Percentiles rank a stretch among this genome's conserved stretches.
These are phyloP conservation scores for Solanum sparsipilum DNA, from an alignment of 257 asterid genomes.

Conservation along the genomic window DNA sequence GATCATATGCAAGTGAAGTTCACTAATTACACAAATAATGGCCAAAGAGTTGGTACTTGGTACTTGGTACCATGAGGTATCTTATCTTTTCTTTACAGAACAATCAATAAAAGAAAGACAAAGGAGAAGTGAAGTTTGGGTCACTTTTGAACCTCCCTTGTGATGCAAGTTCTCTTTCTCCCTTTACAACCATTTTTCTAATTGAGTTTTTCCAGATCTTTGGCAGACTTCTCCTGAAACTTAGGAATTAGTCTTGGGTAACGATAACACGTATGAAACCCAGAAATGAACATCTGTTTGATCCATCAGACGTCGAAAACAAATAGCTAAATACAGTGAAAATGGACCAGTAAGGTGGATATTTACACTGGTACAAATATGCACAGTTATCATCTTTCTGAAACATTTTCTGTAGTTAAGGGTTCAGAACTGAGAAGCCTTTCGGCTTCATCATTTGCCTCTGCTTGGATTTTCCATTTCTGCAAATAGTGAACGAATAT, in stretches of 20 bases:
- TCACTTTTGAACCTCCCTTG: neutral
- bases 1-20: neutral
- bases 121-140: neutral
- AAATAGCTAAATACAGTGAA: neutral
- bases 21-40: neutral
- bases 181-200: neutral
- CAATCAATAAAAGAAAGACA: neutral
- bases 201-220: neutral
- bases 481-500: constrained; percentile 15
- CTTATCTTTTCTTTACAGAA: neutral
- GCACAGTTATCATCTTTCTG: constrained; percentile 27
- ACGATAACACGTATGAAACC: neutral
- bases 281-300: neutral
- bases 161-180: neutral
- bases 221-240: neutral
- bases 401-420: constrained; percentile 36
- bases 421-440: constrained; percentile 79
- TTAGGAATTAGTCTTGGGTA: neutral
- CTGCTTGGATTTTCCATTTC: constrained; percentile 95
- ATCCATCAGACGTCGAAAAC: neutral
- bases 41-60: neutral
- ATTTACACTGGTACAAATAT: neutral
- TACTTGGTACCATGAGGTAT: neutral
- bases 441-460: constrained; percentile 92
- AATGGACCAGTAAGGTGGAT: neutral